phyloP scores from a whole-genome alignment of 202 grass and related monocot genomes.

The Cymbopogon flexuosus region DNA sequence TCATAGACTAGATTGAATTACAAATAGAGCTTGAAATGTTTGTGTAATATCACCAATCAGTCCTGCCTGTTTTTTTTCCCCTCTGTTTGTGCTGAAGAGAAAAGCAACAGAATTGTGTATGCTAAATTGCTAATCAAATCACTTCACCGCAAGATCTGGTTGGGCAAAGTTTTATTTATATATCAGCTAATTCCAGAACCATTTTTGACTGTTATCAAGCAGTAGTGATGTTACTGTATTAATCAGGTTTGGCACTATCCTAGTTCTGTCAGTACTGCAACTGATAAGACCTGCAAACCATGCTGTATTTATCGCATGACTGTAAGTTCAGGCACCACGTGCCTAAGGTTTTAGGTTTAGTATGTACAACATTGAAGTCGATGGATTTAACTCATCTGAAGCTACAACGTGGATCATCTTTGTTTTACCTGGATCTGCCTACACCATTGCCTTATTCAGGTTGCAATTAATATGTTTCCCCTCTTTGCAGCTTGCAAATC shows the following conservation, averaged over 20 bases:
- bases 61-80: not conserved
- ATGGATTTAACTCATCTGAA: conserved; percentile 14
- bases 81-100: not conserved
- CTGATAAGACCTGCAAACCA: not conserved
- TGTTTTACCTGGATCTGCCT: not conserved
- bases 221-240: not conserved
- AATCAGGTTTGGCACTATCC: not conserved
- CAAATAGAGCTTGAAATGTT: conserved; percentile 14
- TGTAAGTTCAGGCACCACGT: not conserved
- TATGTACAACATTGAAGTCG: not conserved
- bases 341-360: conserved; percentile 1
- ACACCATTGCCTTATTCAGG: not conserved
- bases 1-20: conserved; percentile 2
- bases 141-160: not conserved
- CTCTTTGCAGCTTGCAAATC: conserved; percentile 14
- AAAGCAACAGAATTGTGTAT: conserved; percentile 2
- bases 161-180: not conserved
- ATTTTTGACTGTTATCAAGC: not conserved
- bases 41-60: conserved; percentile 15
- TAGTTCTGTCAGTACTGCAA: not conserved
- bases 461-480: not conserved
- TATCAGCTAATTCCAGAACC: not conserved
- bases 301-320: conserved; percentile 7
- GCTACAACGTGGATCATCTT: conserved; percentile 13
- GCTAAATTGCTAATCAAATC: conserved; percentile 33